Base-by-base conservation (phyloP, 495 filamentous ascomycete species). In the Penicillium atrosanguineum region DNA sequence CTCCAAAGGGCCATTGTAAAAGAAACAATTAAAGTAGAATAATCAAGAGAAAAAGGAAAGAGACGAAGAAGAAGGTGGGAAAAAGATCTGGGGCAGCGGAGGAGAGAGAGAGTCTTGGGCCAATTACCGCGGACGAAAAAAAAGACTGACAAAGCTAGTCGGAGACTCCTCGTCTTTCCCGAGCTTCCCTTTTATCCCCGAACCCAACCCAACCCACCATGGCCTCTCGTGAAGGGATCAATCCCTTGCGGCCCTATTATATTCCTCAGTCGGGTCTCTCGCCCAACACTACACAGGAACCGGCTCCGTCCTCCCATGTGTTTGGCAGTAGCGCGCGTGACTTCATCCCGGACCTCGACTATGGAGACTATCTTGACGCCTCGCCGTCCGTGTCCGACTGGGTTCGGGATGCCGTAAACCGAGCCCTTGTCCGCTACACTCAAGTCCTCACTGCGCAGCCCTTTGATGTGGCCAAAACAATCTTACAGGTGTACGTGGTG, bases 221-320 rank as follows among this genome's bases (percentile, higher is more conserved):
- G 50, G 53, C 75, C 31, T 72, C 75, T 59, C 71, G 72, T 62
- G 80, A 82, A 60, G 84, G 83, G 57, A 87, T 88, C 50, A 97
- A 98, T 71, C 94, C 94, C 52, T 79, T 97, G 42, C 82, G 94
- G 55, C 94, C 94, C 1, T 98, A 98, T 72, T 97, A 98, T 72
- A 84, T 90, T 58, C 91, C 93, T 19, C 90, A 91, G 5, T 82
- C 89, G 3, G 64, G 64, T 3, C 44, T 67, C 18, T 65, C 64
- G 38, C 64, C 64, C 11, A 64, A 70, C 59, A 60, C 55, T 40
- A 69, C 66, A 29, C 69, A 70, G 72, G 56, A 75, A 44, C 55
- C 77, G 50, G 60, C 76, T 53, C 67, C 78, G 61, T 74, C 77
- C 48, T 69, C 67, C 45, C 73, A 73, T 52, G 77, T 76, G 54